A percentile compares a stretch with the other conserved stretches of the same genome.
phyloP scores from a whole-genome alignment of 257 asterid genomes.

The Forsythia suspensa region DNA sequence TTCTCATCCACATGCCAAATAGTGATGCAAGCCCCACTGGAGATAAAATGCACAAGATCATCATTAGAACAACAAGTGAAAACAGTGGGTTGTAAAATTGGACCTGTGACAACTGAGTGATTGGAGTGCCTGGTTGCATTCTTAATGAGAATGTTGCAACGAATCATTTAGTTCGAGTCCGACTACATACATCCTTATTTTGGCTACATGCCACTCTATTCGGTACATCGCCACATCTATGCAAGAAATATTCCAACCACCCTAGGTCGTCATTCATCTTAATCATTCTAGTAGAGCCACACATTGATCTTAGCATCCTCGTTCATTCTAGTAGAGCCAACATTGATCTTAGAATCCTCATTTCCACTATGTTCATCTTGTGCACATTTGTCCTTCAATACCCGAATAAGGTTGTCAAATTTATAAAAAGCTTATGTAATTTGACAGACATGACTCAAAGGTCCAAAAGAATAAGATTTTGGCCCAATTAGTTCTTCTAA shows the following conservation, averaged over 20 bases:
- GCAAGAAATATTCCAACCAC: neutral
- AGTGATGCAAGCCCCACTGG: constrained; percentile 12
- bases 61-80: neutral
- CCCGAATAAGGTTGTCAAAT: neutral
- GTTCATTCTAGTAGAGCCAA: neutral
- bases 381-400: neutral
- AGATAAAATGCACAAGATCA: neutral
- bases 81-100: neutral
- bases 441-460: neutral
- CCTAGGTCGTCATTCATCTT: neutral
- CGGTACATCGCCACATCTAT: neutral
- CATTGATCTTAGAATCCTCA: too few relatives aligned
- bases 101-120: neutral
- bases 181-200: neutral
- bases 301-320: neutral
- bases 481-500: too few relatives aligned
- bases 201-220: neutral
- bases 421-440: neutral
- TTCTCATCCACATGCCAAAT: constrained; percentile 12
- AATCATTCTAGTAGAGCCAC: neutral
- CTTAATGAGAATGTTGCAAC: neutral
- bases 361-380: too few relatives aligned
- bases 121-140: constrained; percentile 3
- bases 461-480: too few relatives aligned
- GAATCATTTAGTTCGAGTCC: neutral